phyloP scores from a whole-genome alignment of 257 asterid genomes.

The Petunia axillaris region DNA sequence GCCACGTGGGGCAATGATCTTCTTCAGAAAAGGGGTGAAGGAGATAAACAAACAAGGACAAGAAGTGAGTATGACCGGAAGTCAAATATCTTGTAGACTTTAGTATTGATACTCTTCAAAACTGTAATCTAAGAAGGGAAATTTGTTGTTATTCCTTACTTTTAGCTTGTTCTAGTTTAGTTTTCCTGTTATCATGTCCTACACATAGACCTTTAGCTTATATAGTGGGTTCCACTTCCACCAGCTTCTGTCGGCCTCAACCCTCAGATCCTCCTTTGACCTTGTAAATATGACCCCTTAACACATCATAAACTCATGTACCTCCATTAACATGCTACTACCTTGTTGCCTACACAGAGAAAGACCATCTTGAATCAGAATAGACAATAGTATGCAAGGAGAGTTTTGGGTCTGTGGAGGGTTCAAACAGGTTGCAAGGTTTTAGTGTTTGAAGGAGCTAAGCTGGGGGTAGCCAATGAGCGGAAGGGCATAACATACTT shows the following conservation, averaged over 20 bases:
- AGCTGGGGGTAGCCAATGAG: not conserved
- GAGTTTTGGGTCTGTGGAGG: not conserved
- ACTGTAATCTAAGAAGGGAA: not conserved
- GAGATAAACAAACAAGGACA: slow-evolving; percentile 87
- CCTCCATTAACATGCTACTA: not conserved
- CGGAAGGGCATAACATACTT: not conserved
- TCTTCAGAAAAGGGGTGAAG: slow-evolving; percentile 88
- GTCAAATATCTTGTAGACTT: not conserved
- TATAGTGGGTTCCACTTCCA: not conserved
- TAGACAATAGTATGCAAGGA: not conserved
- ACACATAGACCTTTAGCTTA: not conserved
- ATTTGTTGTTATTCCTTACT: not conserved
- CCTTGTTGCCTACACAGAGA: not conserved
- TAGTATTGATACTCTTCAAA: not conserved
- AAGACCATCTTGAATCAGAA: not conserved
- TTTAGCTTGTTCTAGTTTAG: not conserved
- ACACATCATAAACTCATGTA: slow-evolving; percentile 9
- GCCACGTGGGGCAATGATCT: slow-evolving; percentile 99
- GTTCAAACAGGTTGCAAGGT: not conserved
- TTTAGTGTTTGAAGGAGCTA: not conserved
- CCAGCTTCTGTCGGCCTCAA: not conserved
- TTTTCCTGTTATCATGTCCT: not conserved
- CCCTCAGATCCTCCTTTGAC: slow-evolving; percentile 1
- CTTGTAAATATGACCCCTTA: not conserved
- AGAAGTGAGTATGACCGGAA: slow-evolving; percentile 62